phyloP scores from a whole-genome alignment of 495 filamentous ascomycete species.

The Poronia punctata region DNA sequence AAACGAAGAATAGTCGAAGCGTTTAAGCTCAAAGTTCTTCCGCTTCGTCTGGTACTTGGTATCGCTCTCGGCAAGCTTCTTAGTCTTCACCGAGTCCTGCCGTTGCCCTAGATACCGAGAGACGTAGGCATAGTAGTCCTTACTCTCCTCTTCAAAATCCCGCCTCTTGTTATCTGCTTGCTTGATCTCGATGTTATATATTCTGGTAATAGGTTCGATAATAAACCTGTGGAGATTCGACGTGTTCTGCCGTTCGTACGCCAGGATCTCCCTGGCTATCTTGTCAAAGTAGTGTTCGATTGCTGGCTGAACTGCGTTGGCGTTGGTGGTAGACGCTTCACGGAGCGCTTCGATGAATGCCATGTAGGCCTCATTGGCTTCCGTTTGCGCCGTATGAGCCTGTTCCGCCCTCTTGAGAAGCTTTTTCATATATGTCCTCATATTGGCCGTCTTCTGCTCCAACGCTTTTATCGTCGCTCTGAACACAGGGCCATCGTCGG shows the following conservation, averaged over 20 bases:
- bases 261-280: conserved; percentile 83
- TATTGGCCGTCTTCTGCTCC: conserved; percentile 94
- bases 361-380: conserved; percentile 76
- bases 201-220: conserved; percentile 83
- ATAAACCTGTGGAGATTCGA: conserved; percentile 81
- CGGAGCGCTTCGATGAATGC: conserved; percentile 81
- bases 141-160: conserved; percentile 97
- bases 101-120: conserved; percentile 90
- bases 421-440: conserved; percentile 90
- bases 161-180: conserved; percentile 95
- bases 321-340: conserved; percentile 84
- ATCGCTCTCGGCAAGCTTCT: conserved; percentile 90
- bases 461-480: conserved; percentile 93
- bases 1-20: conserved; percentile 98
- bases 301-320: conserved; percentile 89
- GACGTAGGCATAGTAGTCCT: conserved; percentile 94
- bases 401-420: conserved; percentile 86
- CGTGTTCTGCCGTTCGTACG: conserved; percentile 79
- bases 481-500: conserved; percentile 93
- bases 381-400: conserved; percentile 67
- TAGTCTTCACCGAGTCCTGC: conserved; percentile 92
- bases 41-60: conserved; percentile 93
- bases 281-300: conserved; percentile 98
- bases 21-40: conserved; percentile 88
- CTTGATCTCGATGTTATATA: conserved; percentile 96